Evolutionary conservation across 2,329 filamentous ascomycete genomes (phyloP), one percentile per base, ranked within the genome.

Genomic region (Aureobasidium sp.): DNA sequence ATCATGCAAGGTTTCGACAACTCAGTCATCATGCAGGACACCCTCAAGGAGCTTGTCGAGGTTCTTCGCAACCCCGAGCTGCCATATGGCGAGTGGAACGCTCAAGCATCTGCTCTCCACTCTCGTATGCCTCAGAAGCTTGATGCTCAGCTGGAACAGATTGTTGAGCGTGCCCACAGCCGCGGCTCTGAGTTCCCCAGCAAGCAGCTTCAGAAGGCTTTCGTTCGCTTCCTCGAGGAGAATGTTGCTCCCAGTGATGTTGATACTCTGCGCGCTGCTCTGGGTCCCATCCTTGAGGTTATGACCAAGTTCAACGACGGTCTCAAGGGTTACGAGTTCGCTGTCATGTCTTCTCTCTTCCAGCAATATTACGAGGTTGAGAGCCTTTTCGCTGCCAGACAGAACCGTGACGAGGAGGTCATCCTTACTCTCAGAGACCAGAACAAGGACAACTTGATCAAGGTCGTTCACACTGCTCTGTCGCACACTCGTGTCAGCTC

Each of bases 1-100:
- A 97, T 99, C 67, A 84, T 99, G 16, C 81, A 87, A 69, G 94
- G 94, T 63, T 99, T 91, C 72, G 94, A 99, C 78, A 99, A 99
- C 82, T 93, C 96, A 67, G 88, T 97, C 67, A 91, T 97, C 75
- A 96, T 99, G 93, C 83, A 85, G 57, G 77, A 85, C 63, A 94
- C 91, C 1, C 81, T 99, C 27, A 91, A 90, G 76, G 90, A 94
- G 72, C 81, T 97, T 41, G 86, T 97, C n/a, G 85, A 91, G 63
- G 92, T 99, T 11, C 84, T 99, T 27, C 87, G 93, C 45, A 85
- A 96, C 70, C 86, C 89, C 1, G 92, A 97, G 70, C 83, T 99
- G 65, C 94, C 94, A 1, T 99, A 94, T 73, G 91, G 93, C 74
- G 91, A 99, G 76, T 99, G 93, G 90, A 91, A 89, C 65, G 89